phyloP scores from a whole-genome alignment of 768 basidiomycete species.

The Macrolepiota albuminosa region DNA sequence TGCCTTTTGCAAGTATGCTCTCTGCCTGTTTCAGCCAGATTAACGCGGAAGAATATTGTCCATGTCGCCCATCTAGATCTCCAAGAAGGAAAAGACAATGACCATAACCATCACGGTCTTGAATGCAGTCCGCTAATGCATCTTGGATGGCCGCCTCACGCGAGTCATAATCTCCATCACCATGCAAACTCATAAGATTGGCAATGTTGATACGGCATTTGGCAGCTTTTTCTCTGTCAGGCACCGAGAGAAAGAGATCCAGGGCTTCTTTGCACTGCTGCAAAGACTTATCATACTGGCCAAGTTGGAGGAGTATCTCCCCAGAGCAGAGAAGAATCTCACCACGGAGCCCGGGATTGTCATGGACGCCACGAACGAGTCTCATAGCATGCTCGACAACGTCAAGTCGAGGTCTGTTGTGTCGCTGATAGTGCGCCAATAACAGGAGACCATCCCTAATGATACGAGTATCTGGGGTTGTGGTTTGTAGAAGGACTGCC shows the following conservation, averaged over 20 bases:
- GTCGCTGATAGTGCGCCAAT: constrained; percentile 14
- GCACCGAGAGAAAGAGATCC: background rate
- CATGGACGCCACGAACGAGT: background rate
- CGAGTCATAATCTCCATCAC: background rate
- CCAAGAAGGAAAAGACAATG: constrained; percentile 1
- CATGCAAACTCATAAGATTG: background rate
- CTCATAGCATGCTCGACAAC: constrained; percentile 7
- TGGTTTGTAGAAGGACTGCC: constrained; percentile 12
- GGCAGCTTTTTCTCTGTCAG: constrained; percentile 2
- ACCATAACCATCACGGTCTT: background rate
- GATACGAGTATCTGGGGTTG: background rate
- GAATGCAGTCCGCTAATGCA: background rate
- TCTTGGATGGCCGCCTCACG: background rate
- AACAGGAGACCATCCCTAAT: constrained; percentile 16
- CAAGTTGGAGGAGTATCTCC: background rate
- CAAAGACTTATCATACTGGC: background rate
- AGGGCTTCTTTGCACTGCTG: background rate
- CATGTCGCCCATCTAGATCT: background rate
- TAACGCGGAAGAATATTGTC: background rate
- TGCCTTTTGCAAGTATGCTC: background rate
- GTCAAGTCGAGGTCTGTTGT: constrained; percentile 14
- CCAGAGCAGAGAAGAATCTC: background rate
- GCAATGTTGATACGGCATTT: constrained; percentile 1
- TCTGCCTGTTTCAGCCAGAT: background rate
- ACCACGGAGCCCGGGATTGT: background rate